A percentile compares a stretch with the other conserved stretches of the same genome.
Evolutionary conservation across 169 alveolate genomes (phyloP).

Genomic region (Cryptosporidium xiaoi): DNA sequence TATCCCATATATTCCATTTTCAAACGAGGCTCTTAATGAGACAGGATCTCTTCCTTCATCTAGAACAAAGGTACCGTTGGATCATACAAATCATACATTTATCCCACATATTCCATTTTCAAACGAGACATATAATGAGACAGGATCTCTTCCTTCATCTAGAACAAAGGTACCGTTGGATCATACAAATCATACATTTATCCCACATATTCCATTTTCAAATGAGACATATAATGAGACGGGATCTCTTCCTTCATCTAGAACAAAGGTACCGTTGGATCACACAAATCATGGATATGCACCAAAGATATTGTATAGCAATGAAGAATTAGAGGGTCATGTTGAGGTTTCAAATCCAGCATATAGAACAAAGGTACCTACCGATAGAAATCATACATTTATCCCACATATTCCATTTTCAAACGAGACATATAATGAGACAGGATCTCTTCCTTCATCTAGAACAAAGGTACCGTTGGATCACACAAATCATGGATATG

Average conservation of each 20-base stretch:
- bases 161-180: conserved; percentile 4
- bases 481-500: conserved; percentile 7
- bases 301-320: not conserved
- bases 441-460: conserved; percentile 20
- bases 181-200: not conserved
- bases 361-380: conserved; percentile 6
- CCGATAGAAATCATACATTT: conserved; percentile 9
- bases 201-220: conserved; percentile 19
- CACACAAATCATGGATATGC: conserved; percentile 3
- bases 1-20: conserved; percentile 22
- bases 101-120: conserved; percentile 18
- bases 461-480: conserved; percentile 26
- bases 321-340: not conserved
- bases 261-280: not conserved
- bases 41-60: conserved; percentile 45
- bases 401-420: conserved; percentile 26
- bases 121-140: not conserved
- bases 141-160: conserved; percentile 15
- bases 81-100: conserved; percentile 3
- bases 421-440: not conserved
- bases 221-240: not conserved
- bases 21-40: not conserved
- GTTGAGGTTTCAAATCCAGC: conserved; percentile 41
- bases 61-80: conserved; percentile 4
- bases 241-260: conserved; percentile 22